Evolutionary conservation across 2,329 filamentous ascomycete species (phyloP), one percentile per base, ranked within the genome.

Genomic region (Epichloe brachyelytri): DNA sequence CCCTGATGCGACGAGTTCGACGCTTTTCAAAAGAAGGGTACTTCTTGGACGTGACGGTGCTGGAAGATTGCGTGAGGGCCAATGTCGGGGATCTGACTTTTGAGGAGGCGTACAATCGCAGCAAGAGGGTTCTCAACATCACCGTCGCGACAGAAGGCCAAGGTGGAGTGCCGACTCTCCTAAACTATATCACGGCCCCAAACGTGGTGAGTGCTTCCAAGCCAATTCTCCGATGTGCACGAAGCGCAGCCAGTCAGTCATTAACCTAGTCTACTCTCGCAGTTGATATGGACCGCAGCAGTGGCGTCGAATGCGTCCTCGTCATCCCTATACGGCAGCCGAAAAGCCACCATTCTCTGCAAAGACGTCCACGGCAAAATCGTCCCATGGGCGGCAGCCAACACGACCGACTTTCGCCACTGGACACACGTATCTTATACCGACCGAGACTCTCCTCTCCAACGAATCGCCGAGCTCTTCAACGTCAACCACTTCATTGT

Each of bases 401-500:
- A 82, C 53, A 78, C 80, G 0, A 70, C 68, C 15, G 75, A 79
- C 48, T 86, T 86, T 62, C 77, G 75, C n/a, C 79, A 85, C 43
- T 86, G 82, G 77, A 82, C 81, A 5, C 75, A 79, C 53, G 76
- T 78, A 19, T 78, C 76, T 6, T 82, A 85, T 64, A 75, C 76
- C 41, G 82, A 86, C 55, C 80, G 80, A 41, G 82, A 79, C 60
- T 76, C 76, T 1, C 78, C 77, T 2, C 75, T 93, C 1, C 76
- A 80, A 50, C 79, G 87, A 39, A 82, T 93, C 33, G 80, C 85
- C 6, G 85, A 91, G 68, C 78, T 91, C 11, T 93, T 93, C 75
- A 94, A 94, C 63, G 87, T 94, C 49, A 94, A 95, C 63, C 90
- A 96, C 71, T 96, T 94, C 68, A 88, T 97, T 56, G 82, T 97